These are phyloP conservation scores for Blastobotrys persicus DNA, from an alignment of 1,139 yeast species.

Conservation along the genomic window DNA sequence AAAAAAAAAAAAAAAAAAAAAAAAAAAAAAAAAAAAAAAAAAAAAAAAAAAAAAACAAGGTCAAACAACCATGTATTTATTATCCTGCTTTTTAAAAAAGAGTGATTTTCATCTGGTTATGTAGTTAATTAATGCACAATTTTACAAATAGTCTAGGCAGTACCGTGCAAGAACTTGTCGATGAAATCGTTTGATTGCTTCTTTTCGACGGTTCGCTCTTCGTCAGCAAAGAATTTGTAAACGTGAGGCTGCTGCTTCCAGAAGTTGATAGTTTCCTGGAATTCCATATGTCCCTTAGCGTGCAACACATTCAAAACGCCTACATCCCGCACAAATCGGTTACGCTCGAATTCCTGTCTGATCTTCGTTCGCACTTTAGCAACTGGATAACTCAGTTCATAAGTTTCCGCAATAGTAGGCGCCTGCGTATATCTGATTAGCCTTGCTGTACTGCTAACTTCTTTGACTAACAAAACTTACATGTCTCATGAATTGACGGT, in stretches of 20 bases:
- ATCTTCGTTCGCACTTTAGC: constrained; percentile 76
- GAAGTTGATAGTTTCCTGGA: constrained; percentile 81
- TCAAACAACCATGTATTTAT: too few species aligned
- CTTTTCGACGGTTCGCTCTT: constrained; percentile 41
- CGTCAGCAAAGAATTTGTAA: constrained; percentile 74
- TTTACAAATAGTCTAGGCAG: constrained; percentile 10
- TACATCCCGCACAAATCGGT: constrained; percentile 67
- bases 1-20: too few species aligned
- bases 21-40: too few species aligned
- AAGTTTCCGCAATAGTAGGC: constrained; percentile 51
- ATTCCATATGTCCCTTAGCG: constrained; percentile 88
- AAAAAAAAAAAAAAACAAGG: too few species aligned
- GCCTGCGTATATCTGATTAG: constrained; percentile 33
- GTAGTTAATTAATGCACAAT: not conserved
- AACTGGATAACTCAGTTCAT: constrained; percentile 82
- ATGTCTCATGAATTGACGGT: constrained; percentile 68
- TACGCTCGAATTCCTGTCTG: constrained; percentile 87
- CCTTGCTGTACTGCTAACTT: not conserved
- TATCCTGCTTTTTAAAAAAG: too few species aligned
- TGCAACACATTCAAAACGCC: constrained; percentile 65
- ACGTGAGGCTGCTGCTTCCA: constrained; percentile 92
- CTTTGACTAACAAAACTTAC: constrained; percentile 24
- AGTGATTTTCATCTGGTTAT: too few species aligned
- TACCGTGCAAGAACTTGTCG: constrained; percentile 58
- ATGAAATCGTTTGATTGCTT: constrained; percentile 45